Base-by-base conservation (phyloP, 805 yeast genomes). In the Metschnikowia arizonensis region DNA sequence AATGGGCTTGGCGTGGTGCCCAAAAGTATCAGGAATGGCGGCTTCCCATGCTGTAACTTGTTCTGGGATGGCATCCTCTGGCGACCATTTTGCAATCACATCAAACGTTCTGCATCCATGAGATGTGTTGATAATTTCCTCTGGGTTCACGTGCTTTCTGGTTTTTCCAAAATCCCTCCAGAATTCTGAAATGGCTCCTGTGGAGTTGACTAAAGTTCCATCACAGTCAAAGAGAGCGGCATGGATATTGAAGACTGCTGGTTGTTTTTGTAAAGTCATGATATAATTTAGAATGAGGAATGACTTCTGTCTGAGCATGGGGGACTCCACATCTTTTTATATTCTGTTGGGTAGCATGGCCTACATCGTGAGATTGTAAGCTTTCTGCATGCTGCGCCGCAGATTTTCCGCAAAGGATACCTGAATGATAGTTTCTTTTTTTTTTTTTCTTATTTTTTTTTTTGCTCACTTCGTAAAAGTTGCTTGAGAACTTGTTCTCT, bases 101-200 rank as follows among this genome's bases (percentile, higher is more conserved):
- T 88, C 96, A 55, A 78, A 78, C 28, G 95, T 86, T 66, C 96
- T 78, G 62, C 87, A 82, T 33, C 96, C 96, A 66, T 88, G 96
- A 29, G 85, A 77, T 44, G 83, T 78, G 64, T 81, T 77, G 62
- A 85, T 79, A 45, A 86, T 83, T 56, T 83, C 81, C 52, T 79
- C 82, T 14, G 86, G 79, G 64, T 82, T 79, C 46, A 83, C 82
- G 60, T 77, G 78, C 50, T 88, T 80, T 66, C 84, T 78, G 59
- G 78, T 74, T 57, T 74, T 72, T 53, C 85, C 86, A 60, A 85
- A 77, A 48, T 80, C 83, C 58, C 77, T 78, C 95, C 95, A 88
- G 70, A 86, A 81, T 58, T 81, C 84, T 59, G 85, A 88, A 50
- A 87, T 86, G 48, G 93, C 88, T 45, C 80, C 81, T 48, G 90